These are phyloP conservation scores for Solanum etuberosum DNA, from an alignment of 257 asterid genomes.

Conservation along the genomic window DNA sequence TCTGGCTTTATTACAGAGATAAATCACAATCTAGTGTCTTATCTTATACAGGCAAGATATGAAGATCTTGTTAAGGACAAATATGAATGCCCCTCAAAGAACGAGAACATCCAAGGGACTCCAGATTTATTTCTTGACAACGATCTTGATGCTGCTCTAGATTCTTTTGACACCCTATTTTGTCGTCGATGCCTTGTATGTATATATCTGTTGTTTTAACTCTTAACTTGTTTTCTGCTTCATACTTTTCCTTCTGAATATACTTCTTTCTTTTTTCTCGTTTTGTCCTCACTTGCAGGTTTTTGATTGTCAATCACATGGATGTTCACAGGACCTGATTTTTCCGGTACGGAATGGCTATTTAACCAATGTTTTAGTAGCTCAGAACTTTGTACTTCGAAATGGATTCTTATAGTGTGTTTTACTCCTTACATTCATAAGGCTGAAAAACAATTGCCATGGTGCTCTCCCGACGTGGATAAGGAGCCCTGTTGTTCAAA, in stretches of 20 bases:
- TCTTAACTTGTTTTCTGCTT: background rate
- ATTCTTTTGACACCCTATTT: constrained; percentile 83
- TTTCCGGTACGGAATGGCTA: constrained; percentile 37
- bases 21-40: constrained; percentile 58
- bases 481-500: constrained; percentile 67
- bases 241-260: background rate
- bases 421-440: constrained; percentile 1
- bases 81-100: constrained; percentile 19
- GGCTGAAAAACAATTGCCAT: constrained; percentile 48
- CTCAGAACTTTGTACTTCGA: background rate
- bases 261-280: constrained; percentile 1
- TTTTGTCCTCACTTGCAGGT: constrained; percentile 46
- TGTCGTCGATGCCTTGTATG: constrained; percentile 95
- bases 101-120: constrained; percentile 37
- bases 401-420: background rate
- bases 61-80: constrained; percentile 51
- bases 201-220: background rate
- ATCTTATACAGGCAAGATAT: constrained; percentile 87
- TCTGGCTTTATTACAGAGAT: constrained; percentile 50
- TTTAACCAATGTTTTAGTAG: background rate
- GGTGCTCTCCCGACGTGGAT: constrained; percentile 45
- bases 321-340: constrained; percentile 88
- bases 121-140: constrained; percentile 62
- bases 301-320: constrained; percentile 87
- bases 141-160: constrained; percentile 87